Evolutionary conservation across 768 basidiomycete genomes (phyloP).

Genomic region (Russula sp.): DNA sequence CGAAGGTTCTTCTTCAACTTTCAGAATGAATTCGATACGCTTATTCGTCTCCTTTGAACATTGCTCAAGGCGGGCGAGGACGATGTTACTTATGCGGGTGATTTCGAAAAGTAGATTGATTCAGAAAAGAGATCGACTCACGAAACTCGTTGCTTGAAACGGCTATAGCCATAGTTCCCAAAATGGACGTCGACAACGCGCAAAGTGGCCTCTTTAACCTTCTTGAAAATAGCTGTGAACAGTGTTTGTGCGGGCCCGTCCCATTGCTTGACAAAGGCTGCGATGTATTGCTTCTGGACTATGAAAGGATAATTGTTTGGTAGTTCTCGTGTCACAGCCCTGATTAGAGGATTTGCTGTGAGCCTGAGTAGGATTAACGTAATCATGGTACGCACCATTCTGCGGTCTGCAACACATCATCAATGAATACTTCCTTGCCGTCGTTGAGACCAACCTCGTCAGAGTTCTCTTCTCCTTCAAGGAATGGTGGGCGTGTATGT

Average conservation of each 20-base stretch:
- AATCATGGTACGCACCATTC: slow-evolving; percentile 41
- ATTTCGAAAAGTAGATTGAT: not conserved
- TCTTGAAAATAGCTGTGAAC: slow-evolving; percentile 41
- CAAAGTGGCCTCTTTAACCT: slow-evolving; percentile 43
- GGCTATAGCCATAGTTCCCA: slow-evolving; percentile 49
- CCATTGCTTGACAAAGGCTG: slow-evolving; percentile 49
- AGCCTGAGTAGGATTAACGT: slow-evolving; percentile 2
- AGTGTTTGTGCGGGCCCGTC: slow-evolving; percentile 44
- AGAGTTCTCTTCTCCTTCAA: slow-evolving; percentile 31
- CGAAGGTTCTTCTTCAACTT: not conserved
- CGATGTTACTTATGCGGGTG: not conserved
- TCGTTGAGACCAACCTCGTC: slow-evolving; percentile 8
- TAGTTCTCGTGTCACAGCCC: slow-evolving; percentile 68
- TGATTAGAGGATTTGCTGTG: slow-evolving; percentile 32
- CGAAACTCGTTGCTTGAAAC: slow-evolving; percentile 49
- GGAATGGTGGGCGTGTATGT: slow-evolving; percentile 22
- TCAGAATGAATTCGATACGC: not conserved
- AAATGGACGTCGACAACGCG: slow-evolving; percentile 51
- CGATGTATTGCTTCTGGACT: slow-evolving; percentile 53
- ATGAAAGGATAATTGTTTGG: slow-evolving; percentile 65
- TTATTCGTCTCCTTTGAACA: slow-evolving; percentile 5
- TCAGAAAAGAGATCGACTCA: slow-evolving; percentile 33
- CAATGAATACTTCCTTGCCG: slow-evolving; percentile 43
- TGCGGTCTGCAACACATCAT: slow-evolving; percentile 51
- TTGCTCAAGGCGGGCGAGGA: not conserved